Percentiles rank a stretch among this genome's conserved stretches.
These are phyloP conservation scores for Neoarthrinium moseri DNA, from an alignment of 2,329 filamentous ascomycete genomes.

Conservation along the genomic window DNA sequence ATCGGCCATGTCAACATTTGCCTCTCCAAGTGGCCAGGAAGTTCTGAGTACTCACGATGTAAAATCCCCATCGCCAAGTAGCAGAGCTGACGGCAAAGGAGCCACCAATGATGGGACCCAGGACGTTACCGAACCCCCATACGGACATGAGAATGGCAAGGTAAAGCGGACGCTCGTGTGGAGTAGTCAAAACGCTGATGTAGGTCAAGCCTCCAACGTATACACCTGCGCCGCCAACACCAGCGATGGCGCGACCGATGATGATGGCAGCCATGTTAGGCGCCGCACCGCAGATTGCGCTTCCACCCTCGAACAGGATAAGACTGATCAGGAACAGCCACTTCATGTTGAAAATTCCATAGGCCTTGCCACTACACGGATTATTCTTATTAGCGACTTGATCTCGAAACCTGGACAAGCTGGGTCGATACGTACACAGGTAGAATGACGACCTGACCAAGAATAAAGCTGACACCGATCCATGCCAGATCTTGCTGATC, in stretches of 20 bases:
- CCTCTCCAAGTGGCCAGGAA: not conserved
- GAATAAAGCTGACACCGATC: conserved; percentile 37
- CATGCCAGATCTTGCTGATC: conserved; percentile 38
- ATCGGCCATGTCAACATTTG: not conserved
- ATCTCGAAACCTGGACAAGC: not conserved
- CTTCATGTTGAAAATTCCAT: conserved; percentile 43
- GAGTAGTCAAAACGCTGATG: conserved; percentile 12
- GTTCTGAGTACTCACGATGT: conserved; percentile 34
- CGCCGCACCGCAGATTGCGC: conserved; percentile 39
- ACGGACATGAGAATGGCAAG: conserved; percentile 2
- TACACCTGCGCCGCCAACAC: conserved; percentile 40
- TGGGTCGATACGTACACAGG: conserved; percentile 1
- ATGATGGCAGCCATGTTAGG: conserved; percentile 45
- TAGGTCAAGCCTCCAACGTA: conserved; percentile 30
- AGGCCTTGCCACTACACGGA: conserved; percentile 29
- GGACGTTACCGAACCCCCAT: conserved; percentile 9
- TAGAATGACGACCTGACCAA: conserved; percentile 36
- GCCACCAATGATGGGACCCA: conserved; percentile 10
- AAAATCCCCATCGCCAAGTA: conserved; percentile 31
- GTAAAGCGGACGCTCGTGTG: conserved; percentile 1
- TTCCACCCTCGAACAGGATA: conserved; percentile 25
- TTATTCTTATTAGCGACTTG: not conserved
- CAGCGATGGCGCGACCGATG: conserved; percentile 40
- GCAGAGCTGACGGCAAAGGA: conserved; percentile 8
- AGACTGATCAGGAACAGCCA: conserved; percentile 29